These are phyloP conservation scores for Cucurbita maxima DNA, from an alignment of 306 rosid species.

Conservation along the genomic window DNA sequence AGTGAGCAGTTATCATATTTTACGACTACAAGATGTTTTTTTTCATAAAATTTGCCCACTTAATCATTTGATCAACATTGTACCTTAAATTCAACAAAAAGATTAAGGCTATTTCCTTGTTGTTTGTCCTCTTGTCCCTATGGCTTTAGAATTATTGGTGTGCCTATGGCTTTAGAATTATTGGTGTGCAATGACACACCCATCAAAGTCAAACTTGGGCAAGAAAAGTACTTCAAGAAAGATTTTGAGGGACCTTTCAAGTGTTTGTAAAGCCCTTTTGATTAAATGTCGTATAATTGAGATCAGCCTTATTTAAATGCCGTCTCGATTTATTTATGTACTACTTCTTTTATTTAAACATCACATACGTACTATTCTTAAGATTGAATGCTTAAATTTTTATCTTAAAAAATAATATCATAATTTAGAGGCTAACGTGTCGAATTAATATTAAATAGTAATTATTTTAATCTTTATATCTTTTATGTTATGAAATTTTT, in stretches of 20 bases:
- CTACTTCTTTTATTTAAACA: too few species aligned
- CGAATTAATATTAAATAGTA: too few species aligned
- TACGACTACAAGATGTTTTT: too few species aligned
- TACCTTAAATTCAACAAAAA: slow-evolving; percentile 4
- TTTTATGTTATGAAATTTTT: too few species aligned
- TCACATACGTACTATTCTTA: too few species aligned
- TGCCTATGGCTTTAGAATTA: background rate
- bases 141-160: background rate
- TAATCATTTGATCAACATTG: background rate
- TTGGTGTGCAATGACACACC: background rate
- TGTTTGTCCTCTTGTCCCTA: background rate
- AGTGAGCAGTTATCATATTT: too few species aligned
- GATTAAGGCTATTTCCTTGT: background rate
- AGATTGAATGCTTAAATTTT: too few species aligned
- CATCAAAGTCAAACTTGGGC: background rate
- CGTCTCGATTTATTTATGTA: too few species aligned
- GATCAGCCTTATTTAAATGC: too few species aligned
- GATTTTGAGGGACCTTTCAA: background rate
- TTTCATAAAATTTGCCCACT: background rate
- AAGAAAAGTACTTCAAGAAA: background rate
- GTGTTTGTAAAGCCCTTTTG: background rate
- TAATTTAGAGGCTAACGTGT: too few species aligned
- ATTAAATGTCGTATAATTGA: background rate
- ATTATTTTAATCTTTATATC: too few species aligned
- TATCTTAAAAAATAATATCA: too few species aligned